Conservation (phyloP, 2,329 filamentous ascomycete genomes). For the Apiospora aurea region DNA sequence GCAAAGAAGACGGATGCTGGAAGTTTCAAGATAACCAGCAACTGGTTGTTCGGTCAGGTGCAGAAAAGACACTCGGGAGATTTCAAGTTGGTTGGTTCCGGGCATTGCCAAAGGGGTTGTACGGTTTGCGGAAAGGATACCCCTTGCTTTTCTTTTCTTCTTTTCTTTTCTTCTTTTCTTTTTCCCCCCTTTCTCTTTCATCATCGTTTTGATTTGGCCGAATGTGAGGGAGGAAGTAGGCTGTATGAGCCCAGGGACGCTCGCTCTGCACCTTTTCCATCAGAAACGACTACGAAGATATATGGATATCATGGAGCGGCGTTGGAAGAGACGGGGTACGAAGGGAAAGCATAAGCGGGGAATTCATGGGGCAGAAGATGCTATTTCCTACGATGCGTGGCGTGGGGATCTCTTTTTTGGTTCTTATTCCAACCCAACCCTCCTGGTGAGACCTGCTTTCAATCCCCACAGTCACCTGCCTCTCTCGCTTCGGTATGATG, state of each 20-base stretch:
- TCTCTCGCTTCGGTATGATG: slow-evolving; percentile 21
- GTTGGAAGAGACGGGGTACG: background rate
- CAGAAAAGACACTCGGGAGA: background rate
- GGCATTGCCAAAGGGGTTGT: slow-evolving; percentile 3
- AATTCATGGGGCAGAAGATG: background rate
- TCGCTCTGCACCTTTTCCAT: background rate
- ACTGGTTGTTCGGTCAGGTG: background rate
- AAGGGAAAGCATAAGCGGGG: background rate
- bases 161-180: background rate
- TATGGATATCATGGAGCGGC: background rate
- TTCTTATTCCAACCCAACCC: slow-evolving; percentile 12
- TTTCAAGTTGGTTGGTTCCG: background rate
- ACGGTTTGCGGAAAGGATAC: slow-evolving; percentile 24
- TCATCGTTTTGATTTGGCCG: background rate
- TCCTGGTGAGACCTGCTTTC: slow-evolving; percentile 20
- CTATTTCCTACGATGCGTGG: slow-evolving; percentile 11
- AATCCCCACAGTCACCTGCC: background rate
- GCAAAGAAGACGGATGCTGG: background rate
- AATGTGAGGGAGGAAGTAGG: background rate
- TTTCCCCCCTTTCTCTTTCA: background rate
- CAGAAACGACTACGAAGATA: background rate
- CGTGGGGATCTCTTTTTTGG: slow-evolving; percentile 18
- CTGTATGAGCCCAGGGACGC: background rate
- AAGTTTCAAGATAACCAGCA: background rate
- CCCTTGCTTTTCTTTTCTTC: slow-evolving; percentile 5